These are phyloP conservation scores for Chenopodium suecicum DNA, from an alignment of 148 eudicot species.

Conservation along the genomic window DNA sequence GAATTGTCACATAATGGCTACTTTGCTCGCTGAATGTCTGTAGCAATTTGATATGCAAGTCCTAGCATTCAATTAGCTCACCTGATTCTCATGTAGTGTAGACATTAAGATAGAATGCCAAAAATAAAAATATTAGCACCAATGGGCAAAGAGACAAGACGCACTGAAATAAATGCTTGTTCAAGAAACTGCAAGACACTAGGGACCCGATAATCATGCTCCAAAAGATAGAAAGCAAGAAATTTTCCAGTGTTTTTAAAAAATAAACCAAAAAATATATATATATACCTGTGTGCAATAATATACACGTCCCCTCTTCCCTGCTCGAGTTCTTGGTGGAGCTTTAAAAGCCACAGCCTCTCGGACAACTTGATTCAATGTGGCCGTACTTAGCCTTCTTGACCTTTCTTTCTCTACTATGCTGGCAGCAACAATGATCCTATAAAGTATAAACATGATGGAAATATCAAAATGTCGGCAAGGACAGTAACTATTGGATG, in stretches of 20 bases:
- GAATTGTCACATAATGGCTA: neutral
- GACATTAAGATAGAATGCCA: neutral
- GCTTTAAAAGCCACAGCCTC: conserved; percentile 95
- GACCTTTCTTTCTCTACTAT: conserved; percentile 88
- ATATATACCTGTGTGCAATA: conserved; percentile 89
- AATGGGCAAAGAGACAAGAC: neutral
- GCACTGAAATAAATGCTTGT: conserved; percentile 1
- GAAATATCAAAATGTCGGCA: conserved; percentile 5
- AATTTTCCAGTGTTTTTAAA: neutral
- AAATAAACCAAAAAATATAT: neutral
- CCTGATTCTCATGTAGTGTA: neutral
- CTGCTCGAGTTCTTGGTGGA: conserved; percentile 94
- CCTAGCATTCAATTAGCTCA: neutral
- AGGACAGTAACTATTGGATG: neutral
- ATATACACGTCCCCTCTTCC: conserved; percentile 92
- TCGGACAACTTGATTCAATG: conserved; percentile 77
- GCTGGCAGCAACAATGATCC: conserved; percentile 83
- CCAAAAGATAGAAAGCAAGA: neutral
- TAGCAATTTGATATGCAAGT: neutral
- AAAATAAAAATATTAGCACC: neutral
- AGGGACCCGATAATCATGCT: neutral
- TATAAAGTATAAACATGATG: conserved; percentile 41
- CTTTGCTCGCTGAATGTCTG: neutral
- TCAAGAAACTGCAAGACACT: neutral
- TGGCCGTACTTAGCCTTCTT: conserved; percentile 78